Percentiles rank a stretch among this genome's conserved stretches.
Conservation (phyloP, 805 yeast species). For the Hagleromyces aurorensis region DNA sequence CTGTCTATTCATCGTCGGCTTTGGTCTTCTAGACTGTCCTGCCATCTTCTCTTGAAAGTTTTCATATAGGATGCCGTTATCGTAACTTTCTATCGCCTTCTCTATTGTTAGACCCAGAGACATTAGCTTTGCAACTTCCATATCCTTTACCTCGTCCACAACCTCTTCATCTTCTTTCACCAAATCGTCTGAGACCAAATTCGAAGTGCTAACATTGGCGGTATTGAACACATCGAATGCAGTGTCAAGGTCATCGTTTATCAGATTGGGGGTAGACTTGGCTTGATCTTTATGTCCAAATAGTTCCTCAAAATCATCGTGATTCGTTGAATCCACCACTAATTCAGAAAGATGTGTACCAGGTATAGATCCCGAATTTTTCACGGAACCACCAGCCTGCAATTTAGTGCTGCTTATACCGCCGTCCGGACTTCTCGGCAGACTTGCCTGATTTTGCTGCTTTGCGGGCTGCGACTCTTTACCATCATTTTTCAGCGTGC, state of each 20-base stretch:
- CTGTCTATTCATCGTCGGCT: not conserved
- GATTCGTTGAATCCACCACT: conserved; percentile 3
- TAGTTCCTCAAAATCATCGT: conserved; percentile 18
- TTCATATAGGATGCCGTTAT: conserved; percentile 23
- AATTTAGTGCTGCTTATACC: no score
- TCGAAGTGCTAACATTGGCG: no score
- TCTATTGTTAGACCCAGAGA: conserved; percentile 24
- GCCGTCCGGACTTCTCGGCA: no score
- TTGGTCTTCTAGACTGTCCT: not conserved
- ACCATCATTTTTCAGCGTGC: conserved; percentile 22
- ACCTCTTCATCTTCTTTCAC: conserved; percentile 7
- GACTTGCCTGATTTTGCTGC: no score
- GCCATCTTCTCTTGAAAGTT: conserved; percentile 5
- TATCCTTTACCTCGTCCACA: conserved; percentile 29
- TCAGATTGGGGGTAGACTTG: not conserved
- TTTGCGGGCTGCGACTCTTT: not conserved
- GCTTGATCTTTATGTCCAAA: no score
- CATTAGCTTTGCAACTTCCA: conserved; percentile 31
- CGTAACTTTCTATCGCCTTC: conserved; percentile 18
- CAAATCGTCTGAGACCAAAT: conserved; percentile 5
- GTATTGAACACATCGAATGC: conserved; percentile 18
- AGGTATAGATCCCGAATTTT: no score
- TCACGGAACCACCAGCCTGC: no score
- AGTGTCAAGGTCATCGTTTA: conserved; percentile 16
- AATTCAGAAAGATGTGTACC: no score